A percentile compares a stretch with the other conserved stretches of the same genome.
These are phyloP conservation scores for Kazachstania psychrophila DNA, from an alignment of 805 yeast genomes.

Conservation along the genomic window DNA sequence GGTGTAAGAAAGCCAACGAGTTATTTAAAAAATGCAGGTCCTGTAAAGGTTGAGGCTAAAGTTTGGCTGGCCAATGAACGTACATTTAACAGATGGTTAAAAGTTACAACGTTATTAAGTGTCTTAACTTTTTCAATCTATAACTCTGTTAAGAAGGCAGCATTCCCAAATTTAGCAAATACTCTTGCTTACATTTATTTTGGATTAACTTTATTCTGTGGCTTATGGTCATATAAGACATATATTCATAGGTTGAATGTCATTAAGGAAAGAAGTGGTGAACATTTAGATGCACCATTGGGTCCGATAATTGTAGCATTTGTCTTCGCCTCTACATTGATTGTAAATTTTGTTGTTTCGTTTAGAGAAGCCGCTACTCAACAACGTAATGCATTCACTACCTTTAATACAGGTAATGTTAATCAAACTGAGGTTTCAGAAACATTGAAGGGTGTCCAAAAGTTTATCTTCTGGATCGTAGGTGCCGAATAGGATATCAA, in stretches of 20 bases:
- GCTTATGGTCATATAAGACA: slow-evolving; percentile 80
- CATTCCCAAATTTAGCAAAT: slow-evolving; percentile 55
- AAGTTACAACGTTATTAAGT: slow-evolving; percentile 75
- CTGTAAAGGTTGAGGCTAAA: slow-evolving; percentile 90
- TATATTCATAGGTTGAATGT: slow-evolving; percentile 61
- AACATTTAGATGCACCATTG: slow-evolving; percentile 77
- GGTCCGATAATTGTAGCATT: slow-evolving; percentile 79
- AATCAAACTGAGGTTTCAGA: slow-evolving; percentile 9
- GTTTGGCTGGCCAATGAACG: slow-evolving; percentile 98
- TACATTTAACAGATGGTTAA: slow-evolving; percentile 92
- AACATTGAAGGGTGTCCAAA: slow-evolving; percentile 23
- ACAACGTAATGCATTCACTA: not conserved
- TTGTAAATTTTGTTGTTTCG: slow-evolving; percentile 65
- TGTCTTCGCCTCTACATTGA: slow-evolving; percentile 57
- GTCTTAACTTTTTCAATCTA: slow-evolving; percentile 79
- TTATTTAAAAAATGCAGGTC: slow-evolving; percentile 80
- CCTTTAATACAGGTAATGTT: not conserved
- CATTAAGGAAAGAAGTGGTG: slow-evolving; percentile 74
- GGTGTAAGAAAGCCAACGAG: slow-evolving; percentile 80
- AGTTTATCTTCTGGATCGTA: slow-evolving; percentile 27
- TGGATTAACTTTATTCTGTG: slow-evolving; percentile 69
- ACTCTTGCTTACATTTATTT: slow-evolving; percentile 72
- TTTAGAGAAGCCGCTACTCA: slow-evolving; percentile 32
- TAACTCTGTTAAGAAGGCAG: slow-evolving; percentile 60
- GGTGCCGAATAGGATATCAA: slow-evolving; percentile 24